phyloP scores from a whole-genome alignment of 2,329 filamentous ascomycete species.

The Furcasterigmium sp. region DNA sequence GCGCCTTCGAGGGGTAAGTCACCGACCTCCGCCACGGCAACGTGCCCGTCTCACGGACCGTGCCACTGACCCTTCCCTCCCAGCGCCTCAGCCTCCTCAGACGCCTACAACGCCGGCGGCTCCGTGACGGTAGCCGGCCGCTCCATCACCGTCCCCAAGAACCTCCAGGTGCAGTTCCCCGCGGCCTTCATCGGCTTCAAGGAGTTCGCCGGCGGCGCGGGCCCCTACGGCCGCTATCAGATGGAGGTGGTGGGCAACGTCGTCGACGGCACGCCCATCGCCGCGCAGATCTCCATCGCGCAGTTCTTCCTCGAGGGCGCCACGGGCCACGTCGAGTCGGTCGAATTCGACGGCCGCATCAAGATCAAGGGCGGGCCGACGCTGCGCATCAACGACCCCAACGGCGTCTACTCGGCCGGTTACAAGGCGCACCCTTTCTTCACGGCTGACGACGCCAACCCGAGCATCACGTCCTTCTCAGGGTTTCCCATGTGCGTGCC shows the following conservation, averaged over 20 bases:
- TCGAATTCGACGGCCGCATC: slow-evolving; percentile 26
- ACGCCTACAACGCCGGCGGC: slow-evolving; percentile 39
- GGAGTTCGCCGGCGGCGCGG: slow-evolving; percentile 21
- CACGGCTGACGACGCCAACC: slow-evolving; percentile 40
- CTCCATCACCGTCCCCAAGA: slow-evolving; percentile 40
- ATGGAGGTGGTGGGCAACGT: slow-evolving; percentile 28
- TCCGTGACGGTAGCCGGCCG: slow-evolving; percentile 38
- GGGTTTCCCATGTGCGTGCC: slow-evolving; percentile 50
- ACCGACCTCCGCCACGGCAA: neutral
- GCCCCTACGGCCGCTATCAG: slow-evolving; percentile 2
- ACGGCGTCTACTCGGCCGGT: slow-evolving; percentile 31
- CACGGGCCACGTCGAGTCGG: slow-evolving; percentile 26
- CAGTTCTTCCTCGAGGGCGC: slow-evolving; percentile 28
- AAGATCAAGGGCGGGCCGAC: slow-evolving; percentile 28
- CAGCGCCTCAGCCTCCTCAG: slow-evolving; percentile 22
- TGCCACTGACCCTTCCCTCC: neutral
- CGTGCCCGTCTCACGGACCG: neutral
- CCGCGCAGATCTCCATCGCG: slow-evolving; percentile 29
- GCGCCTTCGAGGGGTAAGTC: slow-evolving; percentile 8
- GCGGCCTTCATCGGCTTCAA: slow-evolving; percentile 38
- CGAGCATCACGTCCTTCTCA: slow-evolving; percentile 38
- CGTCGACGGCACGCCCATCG: slow-evolving; percentile 26
- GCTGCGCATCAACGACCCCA: slow-evolving; percentile 36
- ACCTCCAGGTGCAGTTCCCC: slow-evolving; percentile 43
- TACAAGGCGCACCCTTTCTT: slow-evolving; percentile 31